Conservation (phyloP, 352 stramenopile genomes). For the Globisporangium camurandrum region DNA sequence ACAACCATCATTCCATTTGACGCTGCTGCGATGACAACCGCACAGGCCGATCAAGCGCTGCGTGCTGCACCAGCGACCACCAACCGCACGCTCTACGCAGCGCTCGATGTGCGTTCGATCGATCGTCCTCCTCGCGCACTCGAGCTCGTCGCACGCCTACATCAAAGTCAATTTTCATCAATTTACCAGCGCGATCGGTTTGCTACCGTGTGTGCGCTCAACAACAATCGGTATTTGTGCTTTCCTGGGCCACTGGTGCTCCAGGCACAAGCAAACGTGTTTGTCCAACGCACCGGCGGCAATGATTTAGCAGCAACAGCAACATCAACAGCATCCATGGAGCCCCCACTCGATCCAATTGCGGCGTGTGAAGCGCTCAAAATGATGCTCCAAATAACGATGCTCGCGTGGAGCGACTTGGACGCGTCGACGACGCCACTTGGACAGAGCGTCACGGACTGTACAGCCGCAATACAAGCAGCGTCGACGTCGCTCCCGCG, state of each 20-base stretch:
- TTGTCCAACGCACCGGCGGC: conserved; percentile 22
- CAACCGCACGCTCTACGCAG: conserved; percentile 33
- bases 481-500: conserved; percentile 12
- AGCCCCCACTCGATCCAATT: conserved; percentile 8
- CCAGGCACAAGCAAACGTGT: conserved; percentile 45
- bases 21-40: conserved; percentile 3
- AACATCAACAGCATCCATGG: background rate
- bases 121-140: conserved; percentile 5
- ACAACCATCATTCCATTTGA: conserved; percentile 46
- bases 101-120: conserved; percentile 37
- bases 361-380: conserved; percentile 30
- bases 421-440: conserved; percentile 21
- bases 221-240: conserved; percentile 6
- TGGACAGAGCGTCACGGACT: conserved; percentile 20
- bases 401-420: conserved; percentile 46
- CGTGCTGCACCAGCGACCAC: conserved; percentile 27
- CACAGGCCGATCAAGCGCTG: conserved; percentile 28
- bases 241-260: conserved; percentile 51
- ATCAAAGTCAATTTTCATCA: conserved; percentile 2
- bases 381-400: conserved; percentile 31
- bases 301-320: background rate
- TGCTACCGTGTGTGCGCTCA: conserved; percentile 12
- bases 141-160: conserved; percentile 34
- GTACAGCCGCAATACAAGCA: conserved; percentile 20
- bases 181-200: conserved; percentile 35